A percentile compares a stretch with the other conserved stretches of the same genome.
Conservation (phyloP, 2,329 filamentous ascomycete species). For the Ceratocystiopsis brevicomis region DNA sequence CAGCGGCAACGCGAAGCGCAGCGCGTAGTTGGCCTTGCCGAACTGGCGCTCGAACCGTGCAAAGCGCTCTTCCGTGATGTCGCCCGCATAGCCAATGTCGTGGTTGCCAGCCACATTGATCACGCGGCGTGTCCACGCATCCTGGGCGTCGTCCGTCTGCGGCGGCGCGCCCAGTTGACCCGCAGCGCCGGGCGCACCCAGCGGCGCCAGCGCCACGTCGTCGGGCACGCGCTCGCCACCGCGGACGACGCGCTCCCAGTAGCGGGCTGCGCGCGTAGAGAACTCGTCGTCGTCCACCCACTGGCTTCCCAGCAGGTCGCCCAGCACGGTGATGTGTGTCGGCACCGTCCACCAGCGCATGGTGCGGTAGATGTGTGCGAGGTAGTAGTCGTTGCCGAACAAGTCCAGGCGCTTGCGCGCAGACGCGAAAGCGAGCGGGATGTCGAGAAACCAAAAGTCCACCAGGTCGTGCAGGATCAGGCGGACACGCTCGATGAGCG, state of each 20-base stretch:
- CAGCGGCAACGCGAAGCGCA: constrained; percentile 47
- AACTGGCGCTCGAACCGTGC: constrained; percentile 68
- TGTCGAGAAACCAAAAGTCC: constrained; percentile 46
- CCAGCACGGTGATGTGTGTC: constrained; percentile 74
- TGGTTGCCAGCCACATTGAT: constrained; percentile 92
- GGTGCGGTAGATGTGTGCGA: constrained; percentile 78
- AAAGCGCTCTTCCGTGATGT: constrained; percentile 59
- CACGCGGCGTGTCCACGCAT: constrained; percentile 52
- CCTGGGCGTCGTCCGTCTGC: constrained; percentile 23
- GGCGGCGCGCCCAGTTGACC: constrained; percentile 23
- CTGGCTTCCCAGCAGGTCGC: constrained; percentile 83
- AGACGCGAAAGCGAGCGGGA: constrained; percentile 46
- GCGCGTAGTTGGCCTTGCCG: constrained; percentile 79
- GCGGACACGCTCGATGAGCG: constrained; percentile 32
- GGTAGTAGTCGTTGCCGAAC: constrained; percentile 83
- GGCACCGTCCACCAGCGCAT: constrained; percentile 69
- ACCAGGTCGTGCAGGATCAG: constrained; percentile 37
- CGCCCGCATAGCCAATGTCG: constrained; percentile 89
- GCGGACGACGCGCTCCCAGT: constrained; percentile 66
- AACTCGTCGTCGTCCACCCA: constrained; percentile 87
- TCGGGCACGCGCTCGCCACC: constrained; percentile 45
- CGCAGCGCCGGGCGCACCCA: constrained; percentile 28
- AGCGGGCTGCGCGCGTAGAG: constrained; percentile 47
- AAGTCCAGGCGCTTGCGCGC: constrained; percentile 69
- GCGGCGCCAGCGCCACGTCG: constrained; percentile 29